Evolutionary conservation across 1,139 yeast species (phyloP), one percentile per base, ranked within the genome.

Genomic region (Yamadazyma diddensiae): DNA sequence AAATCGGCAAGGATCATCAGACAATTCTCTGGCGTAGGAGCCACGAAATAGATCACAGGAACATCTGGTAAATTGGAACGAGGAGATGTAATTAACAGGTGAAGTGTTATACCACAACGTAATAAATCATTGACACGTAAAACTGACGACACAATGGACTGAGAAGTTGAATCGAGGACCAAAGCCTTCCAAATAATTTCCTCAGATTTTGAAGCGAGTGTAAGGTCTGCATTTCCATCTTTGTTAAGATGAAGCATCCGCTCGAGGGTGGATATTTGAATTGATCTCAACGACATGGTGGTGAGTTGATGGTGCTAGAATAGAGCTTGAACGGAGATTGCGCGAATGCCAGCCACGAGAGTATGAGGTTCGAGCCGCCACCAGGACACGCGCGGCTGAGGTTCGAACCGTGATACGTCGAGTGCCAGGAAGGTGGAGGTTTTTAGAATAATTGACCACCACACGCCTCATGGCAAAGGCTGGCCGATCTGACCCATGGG

Each of bases 141-240:
- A 7, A 92, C 94, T 6, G 95, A 84, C 1, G 97, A 88, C 12
- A 92, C 76, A 29, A 92, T 82, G 13, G 85, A 83, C 23, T 94
- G 83, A 21, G 96, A 85, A 37, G 82, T 76, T 24, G 70, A 54
- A 56, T 92, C 99, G 47, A 92, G 70, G 6, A 94, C 77, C 37
- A 92, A 70, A n/a, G 86, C 95, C 55, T 94, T 92, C 99, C 98
- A 94, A 21, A 82, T 69, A 36, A 83, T 72, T 42, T 81, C 88
- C 46, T 78, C 81, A 26, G 71, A 72, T 39, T 58, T 59, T n/a
- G 68, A 50, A 11, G 82, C 72, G 20, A 74, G 64, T 3, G 79
- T 72, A 33, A 75, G 56, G 42, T 77, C 80, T 6, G 75, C 57
- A 13, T 68, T 42, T 4, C 77, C 78, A 18, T 73, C 79, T 36